These are phyloP conservation scores for Pythium dissotocum DNA, from an alignment of 352 stramenopile species.

Conservation along the genomic window DNA sequence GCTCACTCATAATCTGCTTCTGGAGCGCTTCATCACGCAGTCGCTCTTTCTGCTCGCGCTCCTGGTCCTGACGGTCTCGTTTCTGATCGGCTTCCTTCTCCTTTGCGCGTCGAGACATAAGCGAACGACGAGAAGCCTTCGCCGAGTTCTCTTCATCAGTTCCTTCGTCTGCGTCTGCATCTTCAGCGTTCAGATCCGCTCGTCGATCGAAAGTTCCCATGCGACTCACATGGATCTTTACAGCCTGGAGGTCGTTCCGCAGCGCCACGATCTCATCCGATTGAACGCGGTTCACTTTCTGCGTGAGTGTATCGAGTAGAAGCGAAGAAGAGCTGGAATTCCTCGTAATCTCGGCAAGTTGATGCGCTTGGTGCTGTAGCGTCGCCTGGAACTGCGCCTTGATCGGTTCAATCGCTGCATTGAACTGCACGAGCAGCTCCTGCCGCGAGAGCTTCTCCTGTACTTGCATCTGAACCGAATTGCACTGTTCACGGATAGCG, in stretches of 20 bases:
- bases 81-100: conserved; percentile 15
- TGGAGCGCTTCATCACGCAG: conserved; percentile 30
- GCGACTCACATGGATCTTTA: conserved; percentile 59
- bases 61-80: conserved; percentile 7
- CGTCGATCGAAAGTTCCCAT: conserved; percentile 23
- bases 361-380: conserved; percentile 68
- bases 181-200: conserved; percentile 6
- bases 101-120: background rate
- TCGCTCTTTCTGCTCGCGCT: conserved; percentile 9
- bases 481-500: conserved; percentile 67
- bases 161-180: conserved; percentile 11
- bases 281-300: conserved; percentile 66
- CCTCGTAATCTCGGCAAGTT: conserved; percentile 70
- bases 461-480: conserved; percentile 53
- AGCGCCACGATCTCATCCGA: conserved; percentile 53
- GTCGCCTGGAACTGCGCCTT: conserved; percentile 78
- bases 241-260: conserved; percentile 49
- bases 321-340: conserved; percentile 57
- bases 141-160: conserved; percentile 4
- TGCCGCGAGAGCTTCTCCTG: conserved; percentile 77
- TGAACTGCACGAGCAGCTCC: conserved; percentile 81
- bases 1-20: conserved; percentile 14
- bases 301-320: conserved; percentile 55
- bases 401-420: conserved; percentile 75
- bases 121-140: background rate